Evolutionary conservation across 495 filamentous ascomycete genomes (phyloP).

Genomic region (Penicillium pancosmium): DNA sequence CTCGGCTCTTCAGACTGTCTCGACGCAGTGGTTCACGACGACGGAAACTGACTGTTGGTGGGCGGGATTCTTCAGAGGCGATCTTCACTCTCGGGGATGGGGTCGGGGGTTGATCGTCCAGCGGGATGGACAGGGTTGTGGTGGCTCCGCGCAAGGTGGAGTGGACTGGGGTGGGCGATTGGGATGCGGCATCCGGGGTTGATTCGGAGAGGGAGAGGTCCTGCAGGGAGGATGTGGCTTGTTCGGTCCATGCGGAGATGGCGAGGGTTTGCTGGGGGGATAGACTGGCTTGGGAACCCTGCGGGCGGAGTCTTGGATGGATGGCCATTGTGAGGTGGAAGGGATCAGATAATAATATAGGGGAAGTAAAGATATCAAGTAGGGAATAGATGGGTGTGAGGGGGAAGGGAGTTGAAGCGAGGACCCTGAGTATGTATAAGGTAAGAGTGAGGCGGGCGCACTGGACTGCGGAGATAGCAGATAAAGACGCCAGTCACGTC

Average conservation of each 20-base stretch:
- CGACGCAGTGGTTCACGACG: constrained; percentile 54
- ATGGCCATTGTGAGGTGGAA: constrained; percentile 39
- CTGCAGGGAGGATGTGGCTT: constrained; percentile 48
- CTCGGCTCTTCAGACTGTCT: constrained; percentile 68
- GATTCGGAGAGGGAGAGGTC: constrained; percentile 45
- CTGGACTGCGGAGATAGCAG: constrained; percentile 18
- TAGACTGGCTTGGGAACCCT: constrained; percentile 31
- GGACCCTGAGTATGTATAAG: too few relatives aligned
- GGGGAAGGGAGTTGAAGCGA: constrained; percentile 3
- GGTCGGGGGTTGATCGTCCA: constrained; percentile 45
- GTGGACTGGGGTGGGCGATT: constrained; percentile 29
- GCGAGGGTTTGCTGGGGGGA: constrained; percentile 47
- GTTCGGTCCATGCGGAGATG: constrained; percentile 56
- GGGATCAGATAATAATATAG: neutral
- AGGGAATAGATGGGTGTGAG: constrained; percentile 4
- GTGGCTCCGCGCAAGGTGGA: constrained; percentile 40
- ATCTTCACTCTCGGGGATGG: constrained; percentile 30
- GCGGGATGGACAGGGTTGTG: constrained; percentile 51
- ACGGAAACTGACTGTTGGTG: constrained; percentile 40
- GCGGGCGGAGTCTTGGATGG: constrained; percentile 39
- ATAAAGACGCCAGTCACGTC: constrained; percentile 22
- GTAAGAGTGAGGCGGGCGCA: too few relatives aligned
- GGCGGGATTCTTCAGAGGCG: constrained; percentile 19
- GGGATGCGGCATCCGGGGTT: constrained; percentile 14
- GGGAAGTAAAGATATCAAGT: neutral